phyloP scores from a whole-genome alignment of 1,284 basidiomycete genomes.

The Pseudozyma hubeiensis region DNA sequence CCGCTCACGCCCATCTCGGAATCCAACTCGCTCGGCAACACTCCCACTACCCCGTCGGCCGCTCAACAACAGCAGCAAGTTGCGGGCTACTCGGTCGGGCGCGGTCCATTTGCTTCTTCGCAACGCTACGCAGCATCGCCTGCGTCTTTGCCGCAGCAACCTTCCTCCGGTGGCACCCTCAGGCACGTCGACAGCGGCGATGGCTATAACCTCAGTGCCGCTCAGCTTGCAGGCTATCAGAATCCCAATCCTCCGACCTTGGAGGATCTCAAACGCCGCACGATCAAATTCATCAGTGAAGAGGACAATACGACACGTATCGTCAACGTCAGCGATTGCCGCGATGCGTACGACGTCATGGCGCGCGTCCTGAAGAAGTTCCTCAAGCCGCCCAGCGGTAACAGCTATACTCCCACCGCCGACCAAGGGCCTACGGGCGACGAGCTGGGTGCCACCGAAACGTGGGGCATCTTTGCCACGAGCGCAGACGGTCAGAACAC shows the following conservation, averaged over 20 bases:
- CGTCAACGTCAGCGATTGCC: conserved; percentile 64
- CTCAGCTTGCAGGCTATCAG: conserved; percentile 23
- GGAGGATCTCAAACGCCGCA: conserved; percentile 61
- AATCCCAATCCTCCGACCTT: conserved; percentile 41
- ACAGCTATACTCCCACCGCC: conserved; percentile 62
- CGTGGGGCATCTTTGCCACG: conserved; percentile 63
- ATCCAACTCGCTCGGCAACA: conserved; percentile 40
- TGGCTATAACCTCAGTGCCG: conserved; percentile 27
- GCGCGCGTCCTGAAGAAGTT: conserved; percentile 66
- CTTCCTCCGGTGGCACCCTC: conserved; percentile 20
- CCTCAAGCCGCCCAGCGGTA: conserved; percentile 51
- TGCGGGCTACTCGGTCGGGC: conserved; percentile 57
- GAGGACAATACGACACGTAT: conserved; percentile 63
- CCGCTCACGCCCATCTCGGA: conserved; percentile 58
- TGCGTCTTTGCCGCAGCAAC: conserved; percentile 23
- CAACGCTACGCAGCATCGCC: conserved; percentile 35
- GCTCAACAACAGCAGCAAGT: conserved; percentile 38
- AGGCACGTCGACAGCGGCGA: conserved; percentile 47
- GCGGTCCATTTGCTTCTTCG: conserved; percentile 50
- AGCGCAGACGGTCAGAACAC: conserved; percentile 60
- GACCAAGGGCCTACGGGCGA: conserved; percentile 48
- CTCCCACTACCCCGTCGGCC: conserved; percentile 37
- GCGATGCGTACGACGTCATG: conserved; percentile 63
- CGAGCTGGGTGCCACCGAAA: conserved; percentile 45
- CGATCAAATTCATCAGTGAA: conserved; percentile 66